Evolutionary conservation across 2,329 filamentous ascomycete genomes (phyloP).

Genomic region (Niveomyces coronatus): DNA sequence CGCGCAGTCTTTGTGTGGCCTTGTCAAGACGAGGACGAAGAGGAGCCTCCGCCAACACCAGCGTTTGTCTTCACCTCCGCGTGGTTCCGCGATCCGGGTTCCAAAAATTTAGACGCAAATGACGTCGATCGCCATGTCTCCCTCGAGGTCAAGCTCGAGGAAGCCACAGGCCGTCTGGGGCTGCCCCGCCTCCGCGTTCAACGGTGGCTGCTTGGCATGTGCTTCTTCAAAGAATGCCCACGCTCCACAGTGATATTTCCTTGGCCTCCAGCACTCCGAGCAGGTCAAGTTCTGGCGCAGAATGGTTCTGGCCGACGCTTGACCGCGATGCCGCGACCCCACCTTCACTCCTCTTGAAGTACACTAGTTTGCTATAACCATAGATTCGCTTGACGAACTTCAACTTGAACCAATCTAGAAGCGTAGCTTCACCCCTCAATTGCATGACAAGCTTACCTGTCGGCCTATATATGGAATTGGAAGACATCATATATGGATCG

Average conservation of each 20-base stretch:
- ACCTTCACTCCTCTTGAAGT: background rate
- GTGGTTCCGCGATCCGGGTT: slow-evolving; percentile 10
- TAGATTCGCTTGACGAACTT: background rate
- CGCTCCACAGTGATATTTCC: slow-evolving; percentile 15
- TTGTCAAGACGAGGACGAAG: background rate
- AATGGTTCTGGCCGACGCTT: background rate
- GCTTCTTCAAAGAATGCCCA: slow-evolving; percentile 13
- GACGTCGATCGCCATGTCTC: slow-evolving; percentile 17
- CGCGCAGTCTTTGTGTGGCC: slow-evolving; percentile 12
- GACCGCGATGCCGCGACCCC: background rate
- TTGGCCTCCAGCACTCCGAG: slow-evolving; percentile 13
- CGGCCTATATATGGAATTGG: too few species aligned
- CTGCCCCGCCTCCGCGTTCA: slow-evolving; percentile 13
- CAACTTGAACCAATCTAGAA: too few species aligned
- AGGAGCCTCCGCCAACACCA: background rate
- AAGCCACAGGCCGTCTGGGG: background rate
- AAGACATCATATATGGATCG: too few species aligned
- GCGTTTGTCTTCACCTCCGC: slow-evolving; percentile 14
- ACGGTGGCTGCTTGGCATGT: slow-evolving; percentile 16
- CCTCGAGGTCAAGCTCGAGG: slow-evolving; percentile 10
- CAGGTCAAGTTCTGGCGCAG: background rate
- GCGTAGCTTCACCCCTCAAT: too few species aligned
- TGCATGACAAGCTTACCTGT: too few species aligned
- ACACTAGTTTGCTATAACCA: background rate
- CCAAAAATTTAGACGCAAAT: slow-evolving; percentile 12